Base-by-base conservation (phyloP, 1,284 basidiomycete genomes). In the Ustilago xerochloae region DNA sequence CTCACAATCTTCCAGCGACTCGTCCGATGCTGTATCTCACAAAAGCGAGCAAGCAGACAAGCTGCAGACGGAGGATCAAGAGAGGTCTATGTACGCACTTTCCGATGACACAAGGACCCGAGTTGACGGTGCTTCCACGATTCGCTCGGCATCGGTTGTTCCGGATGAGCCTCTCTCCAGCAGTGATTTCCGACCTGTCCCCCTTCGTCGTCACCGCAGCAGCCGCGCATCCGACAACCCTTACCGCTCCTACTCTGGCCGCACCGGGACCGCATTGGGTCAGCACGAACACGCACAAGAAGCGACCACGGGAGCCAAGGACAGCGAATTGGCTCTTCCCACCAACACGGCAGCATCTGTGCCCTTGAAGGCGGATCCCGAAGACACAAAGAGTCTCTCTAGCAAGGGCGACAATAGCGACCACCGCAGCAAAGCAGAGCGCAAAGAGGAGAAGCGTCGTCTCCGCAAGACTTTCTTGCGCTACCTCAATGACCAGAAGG, bases 211-310 rank as follows among this genome's bases (percentile, higher is more conserved):
- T 3, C 70, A 68, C n/a, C 61, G 65, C 22, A 68, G 60, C 58
- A 58, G 61, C 20, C 69, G 69, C 12, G 48, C 69, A 33, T 72
- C 63, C n/a, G 60, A 63, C 22, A 55, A 35, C 6, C 56, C 59
- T 0, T 56, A 66, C 41, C 51, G 49, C 39, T 16, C 61, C 41
- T 54, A 62, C 45, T 58, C 61, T 12, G 67, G 67, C 12, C 50
- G 60, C 6, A 61, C 60, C 13, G 55, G 57, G 9, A 56, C 48
- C 15, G 61, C 64, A 12, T 12, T 57, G 22, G 50, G 52, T 24
- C 72, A 72, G 51, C 61, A 58, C 39, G 68, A 75, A 38, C 72
- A 75, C 32, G 60, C 72, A 6, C 56, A 65, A 24, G 70, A 68
- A 29, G 45, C 57, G 10, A 56, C 46, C 6, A 35, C 53, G 3